Conservation (phyloP, 371 early-diverging fungal genomes). For the Rozella allomycis region DNA sequence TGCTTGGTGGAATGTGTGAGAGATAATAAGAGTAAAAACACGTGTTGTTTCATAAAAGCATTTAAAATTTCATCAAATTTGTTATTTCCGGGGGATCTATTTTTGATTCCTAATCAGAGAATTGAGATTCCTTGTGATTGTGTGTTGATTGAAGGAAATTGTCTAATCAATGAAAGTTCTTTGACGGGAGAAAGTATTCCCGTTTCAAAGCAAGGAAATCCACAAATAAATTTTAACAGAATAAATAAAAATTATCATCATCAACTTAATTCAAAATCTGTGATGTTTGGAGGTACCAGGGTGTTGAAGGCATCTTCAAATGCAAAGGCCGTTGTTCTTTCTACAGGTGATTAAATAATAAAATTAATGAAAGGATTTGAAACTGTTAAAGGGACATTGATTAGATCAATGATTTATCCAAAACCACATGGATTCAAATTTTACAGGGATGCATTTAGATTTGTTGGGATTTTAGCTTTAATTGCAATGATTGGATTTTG, state of each 20-base stretch:
- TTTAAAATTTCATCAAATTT: too few species aligned
- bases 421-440: slow-evolving; percentile 83
- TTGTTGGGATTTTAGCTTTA: slow-evolving; percentile 64
- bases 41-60: slow-evolving; percentile 44
- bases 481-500: slow-evolving; percentile 62
- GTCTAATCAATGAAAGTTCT: slow-evolving; percentile 96
- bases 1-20: neutral
- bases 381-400: slow-evolving; percentile 83
- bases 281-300: slow-evolving; percentile 12
- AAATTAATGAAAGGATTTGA: slow-evolving; percentile 89
- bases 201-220: slow-evolving; percentile 64
- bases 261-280: too few species aligned
- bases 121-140: slow-evolving; percentile 70
- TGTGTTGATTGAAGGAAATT: slow-evolving; percentile 80
- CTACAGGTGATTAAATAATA: slow-evolving; percentile 38
- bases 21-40: neutral
- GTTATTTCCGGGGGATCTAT: slow-evolving; percentile 88
- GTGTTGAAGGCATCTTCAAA: slow-evolving; percentile 13
- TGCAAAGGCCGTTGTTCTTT: too few species aligned
- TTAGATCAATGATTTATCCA: slow-evolving; percentile 86
- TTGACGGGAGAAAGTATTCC: slow-evolving; percentile 87
- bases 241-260: too few species aligned
- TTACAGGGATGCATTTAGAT: slow-evolving; percentile 82
- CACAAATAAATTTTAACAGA: too few species aligned
- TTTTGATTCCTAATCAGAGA: slow-evolving; percentile 32